Evolutionary conservation across 345 rosid species (phyloP), one percentile per base, ranked within the genome.

Genomic region (Eutrema yunnanense): DNA sequence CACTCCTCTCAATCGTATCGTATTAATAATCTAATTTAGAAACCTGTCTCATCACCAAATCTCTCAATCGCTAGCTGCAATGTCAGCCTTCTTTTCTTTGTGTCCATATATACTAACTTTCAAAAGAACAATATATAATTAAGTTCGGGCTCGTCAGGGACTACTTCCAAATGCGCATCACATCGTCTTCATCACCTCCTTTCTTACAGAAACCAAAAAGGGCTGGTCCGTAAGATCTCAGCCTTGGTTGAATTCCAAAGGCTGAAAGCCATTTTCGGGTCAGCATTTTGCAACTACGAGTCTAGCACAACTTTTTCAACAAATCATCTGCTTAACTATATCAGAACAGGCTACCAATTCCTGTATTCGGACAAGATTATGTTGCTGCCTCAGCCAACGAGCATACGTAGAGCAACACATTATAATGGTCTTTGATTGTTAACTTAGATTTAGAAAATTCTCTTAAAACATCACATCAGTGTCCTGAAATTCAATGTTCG

Each of bases 151-250:
- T 95, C 97, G 67, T 89, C 97, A 22, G 90, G 84, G 9, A 73
- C 64, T 26, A 95, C 96, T 19, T 86, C 89, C 99, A 95, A 88
- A 76, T 92, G 88, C 0, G 78, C 77, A 79, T 95, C 92, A 96
- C 90, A 81, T 75, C 87, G 32, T 81, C 84, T 4, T 86, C 89
- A 73, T 82, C 77, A 37, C 22, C 22, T 19, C 88, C 87, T n/a
- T 57, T 81, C 64, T 70, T 78, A 77, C 97, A 90, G 60, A 86
- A 95, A 55, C 96, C 99, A 81, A 87, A 85, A 51, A 95, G 77
- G 1, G 92, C 86, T 0, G 99, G 90, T 68, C 89, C 96, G 53
- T 95, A 95, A 0, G 97, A 92, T 83, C 99, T 86, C 78, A 95
- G 67, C 75, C 69, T 85, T 1, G 99, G 96, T 32, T 80, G 81